These are phyloP conservation scores for Primulina huaijiensis DNA, from an alignment of 257 asterid species.

Conservation along the genomic window DNA sequence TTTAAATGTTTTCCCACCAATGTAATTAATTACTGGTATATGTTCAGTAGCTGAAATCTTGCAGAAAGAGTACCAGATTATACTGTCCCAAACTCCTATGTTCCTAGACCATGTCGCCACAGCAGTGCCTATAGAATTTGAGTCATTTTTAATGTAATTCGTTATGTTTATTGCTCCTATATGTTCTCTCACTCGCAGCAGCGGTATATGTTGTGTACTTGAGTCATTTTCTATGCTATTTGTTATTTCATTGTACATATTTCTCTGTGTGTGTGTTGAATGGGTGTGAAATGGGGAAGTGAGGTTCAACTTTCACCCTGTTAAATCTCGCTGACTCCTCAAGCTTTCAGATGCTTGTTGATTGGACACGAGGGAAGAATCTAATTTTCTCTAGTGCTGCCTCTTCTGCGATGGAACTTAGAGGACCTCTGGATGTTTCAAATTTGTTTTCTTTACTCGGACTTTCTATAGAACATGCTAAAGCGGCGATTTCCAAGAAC, in stretches of 20 bases:
- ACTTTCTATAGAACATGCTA: conserved; percentile 67
- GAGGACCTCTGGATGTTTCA: conserved; percentile 88
- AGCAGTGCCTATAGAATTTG: not conserved
- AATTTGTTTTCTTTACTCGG: conserved; percentile 71
- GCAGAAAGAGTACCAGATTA: too few relatives aligned
- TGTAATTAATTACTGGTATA: too few relatives aligned
- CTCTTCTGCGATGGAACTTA: conserved; percentile 65
- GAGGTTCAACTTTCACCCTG: conserved; percentile 14
- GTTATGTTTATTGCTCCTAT: not conserved
- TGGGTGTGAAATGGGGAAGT: not conserved
- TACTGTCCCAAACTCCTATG: not conserved
- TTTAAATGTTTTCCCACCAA: too few relatives aligned
- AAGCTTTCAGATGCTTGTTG: conserved; percentile 72
- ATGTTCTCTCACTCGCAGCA: not conserved
- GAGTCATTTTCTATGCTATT: not conserved
- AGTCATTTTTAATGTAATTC: too few relatives aligned
- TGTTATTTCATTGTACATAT: not conserved
- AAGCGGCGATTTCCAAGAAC: conserved; percentile 81
- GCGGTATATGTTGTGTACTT: not conserved
- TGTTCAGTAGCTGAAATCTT: too few relatives aligned
- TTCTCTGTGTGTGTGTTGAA: not conserved
- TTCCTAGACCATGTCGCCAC: not conserved
- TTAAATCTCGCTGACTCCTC: conserved; percentile 22
- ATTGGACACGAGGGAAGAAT: conserved; percentile 89
- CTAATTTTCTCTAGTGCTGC: conserved; percentile 75